A percentile compares a stretch with the other conserved stretches of the same genome.
These are phyloP conservation scores for Plasmodium reichenowi DNA, from an alignment of 169 alveolate genomes.

Conservation along the genomic window DNA sequence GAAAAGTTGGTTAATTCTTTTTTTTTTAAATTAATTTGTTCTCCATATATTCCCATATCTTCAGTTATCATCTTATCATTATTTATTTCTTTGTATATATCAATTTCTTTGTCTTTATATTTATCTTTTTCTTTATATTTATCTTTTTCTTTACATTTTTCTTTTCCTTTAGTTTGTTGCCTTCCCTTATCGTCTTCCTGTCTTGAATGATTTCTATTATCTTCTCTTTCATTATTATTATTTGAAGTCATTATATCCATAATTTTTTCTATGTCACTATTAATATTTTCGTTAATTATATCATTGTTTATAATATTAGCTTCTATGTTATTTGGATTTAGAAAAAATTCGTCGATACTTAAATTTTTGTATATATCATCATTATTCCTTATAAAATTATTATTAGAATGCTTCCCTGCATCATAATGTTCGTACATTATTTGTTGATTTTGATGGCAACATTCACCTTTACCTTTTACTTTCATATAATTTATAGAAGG, in stretches of 20 bases:
- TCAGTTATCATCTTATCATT: too few species aligned
- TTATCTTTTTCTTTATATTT: background rate
- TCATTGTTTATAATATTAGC: conserved; percentile 24
- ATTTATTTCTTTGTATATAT: too few species aligned
- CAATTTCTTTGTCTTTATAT: too few species aligned
- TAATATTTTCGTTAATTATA: conserved; percentile 33
- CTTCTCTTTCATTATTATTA: conserved; percentile 7
- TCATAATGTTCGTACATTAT: too few species aligned
- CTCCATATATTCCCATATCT: background rate
- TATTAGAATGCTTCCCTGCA: too few species aligned
- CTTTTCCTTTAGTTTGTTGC: background rate
- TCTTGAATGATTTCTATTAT: background rate
- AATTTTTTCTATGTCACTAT: conserved; percentile 48
- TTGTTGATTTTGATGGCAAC: too few species aligned
- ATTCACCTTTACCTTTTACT: background rate
- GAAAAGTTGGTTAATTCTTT: background rate
- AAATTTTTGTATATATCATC: conserved; percentile 15
- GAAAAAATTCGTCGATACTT: conserved; percentile 14
- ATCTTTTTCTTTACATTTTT: background rate
- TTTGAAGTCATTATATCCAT: conserved; percentile 67
- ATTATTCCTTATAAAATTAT: conserved; percentile 16
- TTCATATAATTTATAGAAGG: conserved; percentile 7
- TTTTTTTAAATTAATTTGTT: background rate
- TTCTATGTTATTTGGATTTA: conserved; percentile 15
- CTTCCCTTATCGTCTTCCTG: background rate